These are phyloP conservation scores for Draba incana DNA, from an alignment of 345 rosid species.

Conservation along the genomic window DNA sequence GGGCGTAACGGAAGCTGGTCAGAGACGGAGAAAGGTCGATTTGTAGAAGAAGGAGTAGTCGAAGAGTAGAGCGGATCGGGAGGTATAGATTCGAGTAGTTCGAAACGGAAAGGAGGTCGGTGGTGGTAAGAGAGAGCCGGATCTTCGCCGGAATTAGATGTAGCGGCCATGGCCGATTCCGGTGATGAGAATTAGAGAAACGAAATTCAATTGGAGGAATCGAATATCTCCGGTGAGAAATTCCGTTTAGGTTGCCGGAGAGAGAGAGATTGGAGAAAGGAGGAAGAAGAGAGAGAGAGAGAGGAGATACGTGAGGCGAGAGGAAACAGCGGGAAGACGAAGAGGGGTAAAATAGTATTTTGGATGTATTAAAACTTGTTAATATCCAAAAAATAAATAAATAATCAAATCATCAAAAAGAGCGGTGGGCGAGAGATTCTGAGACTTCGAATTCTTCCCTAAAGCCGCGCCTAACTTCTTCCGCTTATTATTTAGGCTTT, in stretches of 20 bases:
- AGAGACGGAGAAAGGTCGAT: slow-evolving; percentile 28
- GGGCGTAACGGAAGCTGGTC: slow-evolving; percentile 26
- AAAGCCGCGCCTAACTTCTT: slow-evolving; percentile 33
- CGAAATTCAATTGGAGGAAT: not conserved
- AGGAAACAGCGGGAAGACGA: slow-evolving; percentile 44
- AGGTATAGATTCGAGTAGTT: slow-evolving; percentile 45
- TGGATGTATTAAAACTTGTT: slow-evolving; percentile 4
- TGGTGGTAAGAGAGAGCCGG: slow-evolving; percentile 40
- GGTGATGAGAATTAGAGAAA: too few relatives aligned
- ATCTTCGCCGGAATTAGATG: slow-evolving; percentile 55
- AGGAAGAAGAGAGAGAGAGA: not conserved
- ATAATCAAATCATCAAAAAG: not conserved
- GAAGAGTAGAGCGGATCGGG: slow-evolving; percentile 36
- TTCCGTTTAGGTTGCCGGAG: slow-evolving; percentile 14
- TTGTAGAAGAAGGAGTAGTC: slow-evolving; percentile 28
- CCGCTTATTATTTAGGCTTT: not conserved
- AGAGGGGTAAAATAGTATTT: not conserved
- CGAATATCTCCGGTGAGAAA: slow-evolving; percentile 19
- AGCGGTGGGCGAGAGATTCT: slow-evolving; percentile 35
- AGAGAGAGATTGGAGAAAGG: not conserved
- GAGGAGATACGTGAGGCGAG: not conserved
- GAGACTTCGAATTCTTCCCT: slow-evolving; percentile 24
- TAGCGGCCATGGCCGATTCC: slow-evolving; percentile 35
- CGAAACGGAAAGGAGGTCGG: slow-evolving; percentile 50
- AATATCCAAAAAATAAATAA: not conserved